Base-by-base conservation (phyloP, 2,329 filamentous ascomycete genomes). In the Pseudonectria foliicola region DNA sequence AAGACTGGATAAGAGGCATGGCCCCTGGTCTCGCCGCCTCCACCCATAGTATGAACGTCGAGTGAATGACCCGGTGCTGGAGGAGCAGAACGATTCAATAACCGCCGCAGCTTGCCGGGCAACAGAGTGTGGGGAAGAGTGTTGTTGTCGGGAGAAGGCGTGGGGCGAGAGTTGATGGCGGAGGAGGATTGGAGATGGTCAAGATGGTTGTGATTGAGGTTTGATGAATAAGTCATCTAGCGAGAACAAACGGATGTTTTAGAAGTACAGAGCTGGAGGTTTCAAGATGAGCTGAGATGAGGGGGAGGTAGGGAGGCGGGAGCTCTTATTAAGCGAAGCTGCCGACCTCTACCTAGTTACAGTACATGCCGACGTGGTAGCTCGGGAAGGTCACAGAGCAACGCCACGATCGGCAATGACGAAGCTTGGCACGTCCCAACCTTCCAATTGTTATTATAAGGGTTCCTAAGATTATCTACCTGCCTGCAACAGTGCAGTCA, bases 1-100 rank as follows among this genome's bases (percentile, higher is more conserved):
- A 67, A 67, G 39, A 66, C 45, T n/a, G 73, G 72, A 44, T 76
- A 77, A 43, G 68, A 66, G 57, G 60, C 57, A 53, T 62, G 54
- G 44, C 63, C 62, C 59, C 64, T 68, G 34, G 55, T 51, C 41
- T 66, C 61, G 39, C 55, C 53, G 36, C 63, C 70, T 48, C 72
- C 72, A 49, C 72, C 72, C 72, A 76, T 75, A 49, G 48, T 65
- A 51, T 48, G 42, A 44, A 46, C 44, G 45, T 60, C 49, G 38
- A 45, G 38, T 13, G 38, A 25, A 39, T 53, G 49, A 25, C 53
- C 52, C 37, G 56, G 51, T 44, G 56, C 53, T 21, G 60, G 50
- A 40, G 60, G 59, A 41, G 60, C 62, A 40, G 59, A 63, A 40
- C 54, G 59, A 43, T 62, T 61, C 32, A 57, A 55, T 23, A 56